Percentiles rank a stretch among this genome's conserved stretches.
phyloP scores from a whole-genome alignment of 1,284 basidiomycete species.

The Leccinum solheimii region DNA sequence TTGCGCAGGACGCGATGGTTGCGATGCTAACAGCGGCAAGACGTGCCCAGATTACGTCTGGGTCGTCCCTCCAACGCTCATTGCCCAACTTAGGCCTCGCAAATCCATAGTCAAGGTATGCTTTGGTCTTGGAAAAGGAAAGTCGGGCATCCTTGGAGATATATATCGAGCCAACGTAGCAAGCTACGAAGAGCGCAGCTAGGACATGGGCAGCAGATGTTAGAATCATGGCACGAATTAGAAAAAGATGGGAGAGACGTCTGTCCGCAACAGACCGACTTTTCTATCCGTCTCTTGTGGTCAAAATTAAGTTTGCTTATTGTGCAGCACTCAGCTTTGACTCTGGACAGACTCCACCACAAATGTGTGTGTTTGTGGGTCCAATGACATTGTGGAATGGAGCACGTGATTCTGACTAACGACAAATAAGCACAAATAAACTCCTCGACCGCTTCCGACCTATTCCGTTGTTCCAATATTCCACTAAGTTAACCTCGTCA shows the following conservation, averaged over 20 bases:
- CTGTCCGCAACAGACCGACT: constrained; percentile 8
- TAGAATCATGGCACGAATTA: constrained; percentile 27
- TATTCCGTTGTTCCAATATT: constrained; percentile 19
- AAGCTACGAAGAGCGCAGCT: constrained; percentile 47
- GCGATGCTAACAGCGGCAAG: constrained; percentile 58
- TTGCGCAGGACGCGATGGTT: constrained; percentile 51
- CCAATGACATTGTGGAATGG: constrained; percentile 1
- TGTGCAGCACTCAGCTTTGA: constrained; percentile 15
- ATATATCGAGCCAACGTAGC: constrained; percentile 69
- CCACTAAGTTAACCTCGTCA: constrained; percentile 33
- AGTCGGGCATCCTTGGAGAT: constrained; percentile 56
- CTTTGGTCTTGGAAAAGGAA: constrained; percentile 41
- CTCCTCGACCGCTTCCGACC: constrained; percentile 3
- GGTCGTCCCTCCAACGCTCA: constrained; percentile 69
- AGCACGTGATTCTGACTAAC: constrained; percentile 21
- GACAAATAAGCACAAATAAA: constrained; percentile 24
- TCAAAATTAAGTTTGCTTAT: constrained; percentile 20
- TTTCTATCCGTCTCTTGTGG: constrained; percentile 22
- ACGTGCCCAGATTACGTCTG: constrained; percentile 70
- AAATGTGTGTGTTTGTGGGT: constrained; percentile 15
- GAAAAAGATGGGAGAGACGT: constrained; percentile 1
- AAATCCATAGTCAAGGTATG: constrained; percentile 29
- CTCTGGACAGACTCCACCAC: background rate
- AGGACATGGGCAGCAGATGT: constrained; percentile 45
- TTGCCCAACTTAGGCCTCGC: constrained; percentile 31